A percentile compares a stretch with the other conserved stretches of the same genome.
phyloP scores from a whole-genome alignment of 805 yeast species.

The Schwanniomyces sp. region DNA sequence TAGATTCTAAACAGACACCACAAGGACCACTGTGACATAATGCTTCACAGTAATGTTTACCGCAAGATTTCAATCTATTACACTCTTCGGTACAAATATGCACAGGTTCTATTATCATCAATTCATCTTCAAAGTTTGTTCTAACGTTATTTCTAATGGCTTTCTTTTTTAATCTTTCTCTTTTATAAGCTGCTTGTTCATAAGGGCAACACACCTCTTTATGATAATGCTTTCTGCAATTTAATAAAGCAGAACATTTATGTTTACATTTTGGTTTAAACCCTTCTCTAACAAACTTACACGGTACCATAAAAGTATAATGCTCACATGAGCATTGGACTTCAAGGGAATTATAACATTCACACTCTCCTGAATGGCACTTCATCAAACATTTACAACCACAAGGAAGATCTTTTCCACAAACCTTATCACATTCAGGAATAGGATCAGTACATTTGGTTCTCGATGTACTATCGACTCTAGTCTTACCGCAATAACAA shows the following conservation, averaged over 20 bases:
- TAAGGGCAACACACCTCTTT: slow-evolving; percentile 64
- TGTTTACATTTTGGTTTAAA: slow-evolving; percentile 60
- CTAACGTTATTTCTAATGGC: slow-evolving; percentile 46
- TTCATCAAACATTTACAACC: slow-evolving; percentile 68
- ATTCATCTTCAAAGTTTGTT: slow-evolving; percentile 37
- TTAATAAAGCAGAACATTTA: slow-evolving; percentile 71
- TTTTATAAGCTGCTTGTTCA: slow-evolving; percentile 57
- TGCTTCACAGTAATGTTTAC: slow-evolving; percentile 61
- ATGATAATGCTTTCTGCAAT: slow-evolving; percentile 83
- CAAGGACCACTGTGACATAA: slow-evolving; percentile 82
- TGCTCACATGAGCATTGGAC: slow-evolving; percentile 64
- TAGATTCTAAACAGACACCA: slow-evolving; percentile 75
- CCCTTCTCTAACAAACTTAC: slow-evolving; percentile 54
- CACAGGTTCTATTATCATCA: slow-evolving; percentile 63
- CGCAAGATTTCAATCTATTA: slow-evolving; percentile 60
- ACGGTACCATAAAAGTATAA: slow-evolving; percentile 59
- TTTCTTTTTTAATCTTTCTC: slow-evolving; percentile 55
- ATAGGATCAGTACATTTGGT: slow-evolving; percentile 70
- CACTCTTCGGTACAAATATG: slow-evolving; percentile 75
- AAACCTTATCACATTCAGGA: slow-evolving; percentile 67
- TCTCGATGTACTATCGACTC: slow-evolving; percentile 46
- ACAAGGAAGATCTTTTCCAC: slow-evolving; percentile 66
- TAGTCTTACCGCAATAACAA: slow-evolving; percentile 80
- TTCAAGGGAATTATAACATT: slow-evolving; percentile 55
- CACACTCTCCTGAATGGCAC: slow-evolving; percentile 80